phyloP scores from a whole-genome alignment of 2,329 filamentous ascomycete genomes.

The Claviceps arundinis region DNA sequence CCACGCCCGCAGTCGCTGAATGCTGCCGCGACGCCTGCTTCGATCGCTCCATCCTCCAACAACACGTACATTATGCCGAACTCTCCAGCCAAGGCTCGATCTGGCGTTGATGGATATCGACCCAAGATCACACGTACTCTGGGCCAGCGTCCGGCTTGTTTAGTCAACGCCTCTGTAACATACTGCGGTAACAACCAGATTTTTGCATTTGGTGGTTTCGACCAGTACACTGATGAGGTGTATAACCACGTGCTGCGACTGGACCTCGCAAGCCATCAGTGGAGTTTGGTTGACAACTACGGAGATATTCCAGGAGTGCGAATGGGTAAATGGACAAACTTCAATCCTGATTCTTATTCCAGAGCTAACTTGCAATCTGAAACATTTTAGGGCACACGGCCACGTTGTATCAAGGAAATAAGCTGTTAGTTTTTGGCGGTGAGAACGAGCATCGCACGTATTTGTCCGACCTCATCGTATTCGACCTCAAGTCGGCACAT shows the following conservation, averaged over 20 bases:
- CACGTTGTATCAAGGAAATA: conserved; percentile 83
- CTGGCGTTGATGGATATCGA: conserved; percentile 60
- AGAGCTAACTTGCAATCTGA: conserved; percentile 5
- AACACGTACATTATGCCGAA: conserved; percentile 88
- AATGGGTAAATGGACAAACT: conserved; percentile 51
- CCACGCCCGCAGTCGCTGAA: conserved; percentile 14
- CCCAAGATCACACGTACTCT: conserved; percentile 71
- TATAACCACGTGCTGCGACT: conserved; percentile 94
- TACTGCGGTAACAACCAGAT: conserved; percentile 96
- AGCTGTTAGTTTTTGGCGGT: conserved; percentile 92
- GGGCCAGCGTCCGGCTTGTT: conserved; percentile 74
- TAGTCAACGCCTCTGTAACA: conserved; percentile 98
- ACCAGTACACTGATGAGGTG: conserved; percentile 97
- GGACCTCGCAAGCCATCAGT: conserved; percentile 77
- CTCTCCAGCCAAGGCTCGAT: conserved; percentile 57
- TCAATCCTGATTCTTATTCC: neutral
- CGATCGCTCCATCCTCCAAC: conserved; percentile 36
- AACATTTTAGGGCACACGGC: conserved; percentile 69
- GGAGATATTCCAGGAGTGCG: conserved; percentile 93
- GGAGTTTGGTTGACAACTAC: conserved; percentile 96
- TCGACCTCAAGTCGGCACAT: conserved; percentile 84
- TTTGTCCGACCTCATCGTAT: conserved; percentile 88
- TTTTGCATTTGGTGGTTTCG: conserved; percentile 95
- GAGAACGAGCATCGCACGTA: conserved; percentile 97
- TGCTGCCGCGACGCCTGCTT: conserved; percentile 11